Conservation (phyloP, 2,329 filamentous ascomycete genomes). For the Hyphodiscus sp. region DNA sequence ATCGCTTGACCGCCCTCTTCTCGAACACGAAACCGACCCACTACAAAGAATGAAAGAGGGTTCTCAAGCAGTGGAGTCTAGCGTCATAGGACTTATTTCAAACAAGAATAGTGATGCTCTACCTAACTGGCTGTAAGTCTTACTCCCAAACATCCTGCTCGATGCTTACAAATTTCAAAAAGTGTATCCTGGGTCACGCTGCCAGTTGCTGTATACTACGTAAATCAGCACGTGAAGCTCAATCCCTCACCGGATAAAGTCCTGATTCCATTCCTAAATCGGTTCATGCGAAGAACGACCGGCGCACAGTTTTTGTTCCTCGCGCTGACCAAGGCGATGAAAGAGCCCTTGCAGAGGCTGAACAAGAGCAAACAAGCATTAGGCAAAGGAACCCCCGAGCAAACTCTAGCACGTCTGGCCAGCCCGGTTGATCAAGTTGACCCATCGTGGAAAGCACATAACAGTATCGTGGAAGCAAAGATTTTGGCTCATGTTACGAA, state of each 20-base stretch:
- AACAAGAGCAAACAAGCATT: background rate
- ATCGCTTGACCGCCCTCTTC: constrained; percentile 1
- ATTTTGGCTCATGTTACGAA: constrained; percentile 7
- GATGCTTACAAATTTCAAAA: background rate
- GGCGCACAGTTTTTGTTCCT: constrained; percentile 8
- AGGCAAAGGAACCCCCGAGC: too few relatives aligned
- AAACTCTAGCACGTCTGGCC: too few relatives aligned
- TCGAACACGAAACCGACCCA: constrained; percentile 3
- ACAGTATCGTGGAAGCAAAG: constrained; percentile 4
- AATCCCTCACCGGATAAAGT: constrained; percentile 5
- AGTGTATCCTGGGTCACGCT: constrained; percentile 10
- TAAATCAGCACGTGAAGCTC: constrained; percentile 3
- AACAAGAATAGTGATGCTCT: constrained; percentile 11
- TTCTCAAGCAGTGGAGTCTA: constrained; percentile 4
- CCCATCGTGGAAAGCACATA: constrained; percentile 1
- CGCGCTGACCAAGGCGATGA: constrained; percentile 5
- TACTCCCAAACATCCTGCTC: background rate
- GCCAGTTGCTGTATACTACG: constrained; percentile 9
- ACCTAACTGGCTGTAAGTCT: too few relatives aligned
- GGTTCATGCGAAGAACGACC: constrained; percentile 5
- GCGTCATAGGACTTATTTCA: constrained; percentile 5
- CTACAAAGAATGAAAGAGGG: constrained; percentile 10
- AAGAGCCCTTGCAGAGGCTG: constrained; percentile 3
- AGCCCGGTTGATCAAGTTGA: constrained; percentile 2
- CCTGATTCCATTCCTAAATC: constrained; percentile 7